Evolutionary conservation across 2,329 filamentous ascomycete species (phyloP), one percentile per base, ranked within the genome.

Genomic region (Sodiomyces alkalinus): DNA sequence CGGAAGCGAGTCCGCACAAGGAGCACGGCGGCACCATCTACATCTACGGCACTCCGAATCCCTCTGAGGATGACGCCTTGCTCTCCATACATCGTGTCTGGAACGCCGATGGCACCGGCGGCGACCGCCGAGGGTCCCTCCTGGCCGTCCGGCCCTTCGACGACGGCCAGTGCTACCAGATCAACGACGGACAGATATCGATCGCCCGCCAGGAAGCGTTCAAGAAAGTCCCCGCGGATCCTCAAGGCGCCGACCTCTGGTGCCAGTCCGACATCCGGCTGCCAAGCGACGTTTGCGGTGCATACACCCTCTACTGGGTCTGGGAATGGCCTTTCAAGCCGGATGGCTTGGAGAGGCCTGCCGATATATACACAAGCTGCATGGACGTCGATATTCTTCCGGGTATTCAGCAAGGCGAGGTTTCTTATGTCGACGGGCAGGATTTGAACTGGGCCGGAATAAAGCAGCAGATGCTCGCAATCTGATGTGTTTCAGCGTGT

Each of bases 231-330:
- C 48, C 59, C 3, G 63, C 70, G 33, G 52, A 60, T 28, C 48
- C 63, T 18, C 62, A 63, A 50, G 69, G 66, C 16, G 52, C 53
- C 23, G 68, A 77, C 41, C 60, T 86, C 28, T 74, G 65, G 58
- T 96, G 87, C 55, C 86, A 94, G 52, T 75, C 75, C 19, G 75
- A 90, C 45, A 58, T 94, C 26, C 63, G 74, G 44, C 59, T 98
- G 10, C 90, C 90, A 0, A 46, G 59, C 5, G 66, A 78, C 40
- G 58, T 71, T 25, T 71, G 73, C 23, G 66, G 73, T 17, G 63
- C 65, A 17, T 81, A 86, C 48, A 87, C 85, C 3, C 56, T 93
- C 28, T 92, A 93, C 61, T 96, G 87, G 87, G 76, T 94, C 24
- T 96, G 87, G 90, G 79, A 92, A 51, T 98, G 83, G 82, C 76